phyloP scores from a whole-genome alignment of 2,329 filamentous ascomycete species.

The Sporothrix variecibatus region DNA sequence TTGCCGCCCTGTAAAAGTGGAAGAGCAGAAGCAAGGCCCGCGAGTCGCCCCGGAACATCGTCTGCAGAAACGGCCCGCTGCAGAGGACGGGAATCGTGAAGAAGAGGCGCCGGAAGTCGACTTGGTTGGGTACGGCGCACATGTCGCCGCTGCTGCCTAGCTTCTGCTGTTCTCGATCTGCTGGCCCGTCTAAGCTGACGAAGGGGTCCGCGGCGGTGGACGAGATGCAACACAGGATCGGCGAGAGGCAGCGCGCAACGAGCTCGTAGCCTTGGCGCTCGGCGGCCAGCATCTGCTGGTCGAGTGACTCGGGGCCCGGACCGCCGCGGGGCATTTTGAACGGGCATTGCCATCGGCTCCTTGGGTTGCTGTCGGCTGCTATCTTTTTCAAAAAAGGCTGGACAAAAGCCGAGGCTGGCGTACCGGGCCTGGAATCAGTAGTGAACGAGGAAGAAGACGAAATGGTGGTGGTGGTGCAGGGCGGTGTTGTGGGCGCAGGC shows the following conservation, averaged over 20 bases:
- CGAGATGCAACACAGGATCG: neutral
- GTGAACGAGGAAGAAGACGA: too few species aligned
- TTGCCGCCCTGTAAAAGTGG: neutral
- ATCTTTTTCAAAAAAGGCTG: too few species aligned
- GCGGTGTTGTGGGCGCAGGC: neutral
- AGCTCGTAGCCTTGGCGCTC: neutral
- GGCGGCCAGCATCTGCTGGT: neutral
- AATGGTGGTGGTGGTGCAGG: too few species aligned
- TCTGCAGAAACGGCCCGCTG: neutral
- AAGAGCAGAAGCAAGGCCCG: neutral
- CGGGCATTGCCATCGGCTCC: neutral
- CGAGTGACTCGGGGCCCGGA: neutral
- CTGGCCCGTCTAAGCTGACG: too few species aligned
- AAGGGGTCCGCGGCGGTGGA: too few species aligned
- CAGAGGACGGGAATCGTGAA: conserved; percentile 10
- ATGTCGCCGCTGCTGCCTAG: neutral
- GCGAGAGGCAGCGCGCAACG: neutral
- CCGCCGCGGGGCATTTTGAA: neutral
- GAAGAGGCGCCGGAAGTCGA: conserved; percentile 8
- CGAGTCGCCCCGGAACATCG: neutral
- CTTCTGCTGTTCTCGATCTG: neutral
- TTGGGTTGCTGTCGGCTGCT: neutral
- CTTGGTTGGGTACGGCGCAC: neutral
- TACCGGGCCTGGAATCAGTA: too few species aligned
- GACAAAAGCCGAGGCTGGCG: too few species aligned